Percentiles rank a stretch among this genome's conserved stretches.
Conservation (phyloP, 306 rosid species). For the Corylus avellana region DNA sequence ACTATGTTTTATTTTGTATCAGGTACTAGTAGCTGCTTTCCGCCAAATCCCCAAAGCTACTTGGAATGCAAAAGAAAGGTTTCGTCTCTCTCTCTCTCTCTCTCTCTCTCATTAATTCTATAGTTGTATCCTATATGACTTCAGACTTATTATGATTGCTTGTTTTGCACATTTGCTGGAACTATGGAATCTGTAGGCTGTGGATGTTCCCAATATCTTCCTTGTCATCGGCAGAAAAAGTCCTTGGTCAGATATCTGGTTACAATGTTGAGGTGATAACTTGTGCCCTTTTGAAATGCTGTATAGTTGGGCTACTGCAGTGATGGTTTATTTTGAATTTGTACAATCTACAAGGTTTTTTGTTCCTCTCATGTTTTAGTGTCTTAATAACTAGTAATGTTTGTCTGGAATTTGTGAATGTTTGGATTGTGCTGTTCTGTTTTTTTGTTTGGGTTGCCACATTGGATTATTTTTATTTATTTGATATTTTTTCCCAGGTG, state of each 20-base stretch:
- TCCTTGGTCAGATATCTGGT: constrained; percentile 51
- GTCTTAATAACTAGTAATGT: neutral
- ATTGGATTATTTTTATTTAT: constrained; percentile 5
- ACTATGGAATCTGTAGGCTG: constrained; percentile 55
- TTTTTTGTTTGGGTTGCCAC: constrained; percentile 6
- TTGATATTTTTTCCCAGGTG: constrained; percentile 48
- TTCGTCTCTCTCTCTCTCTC: constrained; percentile 3
- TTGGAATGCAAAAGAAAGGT: constrained; percentile 89
- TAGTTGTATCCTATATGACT: constrained; percentile 3
- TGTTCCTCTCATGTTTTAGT: neutral
- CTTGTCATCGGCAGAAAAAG: constrained; percentile 64
- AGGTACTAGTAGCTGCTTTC: constrained; percentile 64
- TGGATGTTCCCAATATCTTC: constrained; percentile 81
- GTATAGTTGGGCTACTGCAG: constrained; percentile 11
- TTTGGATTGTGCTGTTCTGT: neutral
- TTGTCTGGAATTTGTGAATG: neutral
- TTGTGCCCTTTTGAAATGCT: constrained; percentile 20
- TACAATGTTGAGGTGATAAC: constrained; percentile 66
- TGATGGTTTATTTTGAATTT: constrained; percentile 4
- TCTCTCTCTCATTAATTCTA: neutral
- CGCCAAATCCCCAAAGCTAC: constrained; percentile 68
- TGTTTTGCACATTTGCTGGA: constrained; percentile 9
- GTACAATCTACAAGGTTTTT: no score
- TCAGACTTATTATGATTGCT: neutral
- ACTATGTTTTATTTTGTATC: constrained; percentile 24